Percentiles rank a stretch among this genome's conserved stretches.
These are phyloP conservation scores for Medicago arabica DNA, from an alignment of 306 rosid species.

Conservation along the genomic window DNA sequence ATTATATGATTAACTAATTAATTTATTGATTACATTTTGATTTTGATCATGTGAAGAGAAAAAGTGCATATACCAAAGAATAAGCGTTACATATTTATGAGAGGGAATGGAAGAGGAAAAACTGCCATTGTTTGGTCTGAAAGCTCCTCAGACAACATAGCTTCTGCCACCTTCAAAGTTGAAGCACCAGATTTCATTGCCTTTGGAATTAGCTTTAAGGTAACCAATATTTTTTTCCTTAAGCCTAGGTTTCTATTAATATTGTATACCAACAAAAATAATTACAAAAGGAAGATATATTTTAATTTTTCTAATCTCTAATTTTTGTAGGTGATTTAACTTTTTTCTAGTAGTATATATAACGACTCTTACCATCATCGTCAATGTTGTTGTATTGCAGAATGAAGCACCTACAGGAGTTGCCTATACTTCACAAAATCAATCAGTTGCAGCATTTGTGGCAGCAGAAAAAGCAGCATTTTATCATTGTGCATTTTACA, in stretches of 20 bases:
- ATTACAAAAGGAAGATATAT: background rate
- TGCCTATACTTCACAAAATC: constrained; percentile 94
- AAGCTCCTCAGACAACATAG: constrained; percentile 74
- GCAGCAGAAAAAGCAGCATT: constrained; percentile 78
- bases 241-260: background rate
- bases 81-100: constrained; percentile 77
- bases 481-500: constrained; percentile 85
- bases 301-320: no score
- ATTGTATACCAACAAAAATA: background rate
- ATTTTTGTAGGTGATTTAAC: no score
- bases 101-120: constrained; percentile 92
- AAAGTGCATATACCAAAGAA: constrained; percentile 68
- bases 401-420: constrained; percentile 98
- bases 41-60: constrained; percentile 59
- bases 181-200: constrained; percentile 67
- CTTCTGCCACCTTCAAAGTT: constrained; percentile 71
- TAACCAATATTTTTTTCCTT: background rate
- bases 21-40: background rate
- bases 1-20: background rate
- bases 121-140: constrained; percentile 69
- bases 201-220: constrained; percentile 91
- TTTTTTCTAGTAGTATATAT: no score
- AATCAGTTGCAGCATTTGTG: constrained; percentile 90
- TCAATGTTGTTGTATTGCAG: constrained; percentile 42
- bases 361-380: no score